Evolutionary conservation across 257 asterid species (phyloP).

Genomic region (Fraxinus cuspidata): DNA sequence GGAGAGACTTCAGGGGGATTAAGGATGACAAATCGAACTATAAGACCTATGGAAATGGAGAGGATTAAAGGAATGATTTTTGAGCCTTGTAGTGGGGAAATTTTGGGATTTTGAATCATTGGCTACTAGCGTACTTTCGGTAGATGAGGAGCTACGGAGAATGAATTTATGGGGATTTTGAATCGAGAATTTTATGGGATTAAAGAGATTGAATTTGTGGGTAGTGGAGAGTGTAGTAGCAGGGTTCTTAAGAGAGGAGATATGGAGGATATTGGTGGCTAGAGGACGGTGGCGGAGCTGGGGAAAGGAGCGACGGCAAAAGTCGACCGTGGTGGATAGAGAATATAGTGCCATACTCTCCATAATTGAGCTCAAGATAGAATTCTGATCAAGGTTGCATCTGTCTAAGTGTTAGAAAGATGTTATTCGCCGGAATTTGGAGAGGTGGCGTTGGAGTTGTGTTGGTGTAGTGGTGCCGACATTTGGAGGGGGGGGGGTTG

Average conservation of each 20-base stretch:
- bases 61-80: constrained; percentile 60
- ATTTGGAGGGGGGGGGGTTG: too few species aligned
- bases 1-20: constrained; percentile 74
- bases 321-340: constrained; percentile 44
- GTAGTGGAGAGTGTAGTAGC: constrained; percentile 17
- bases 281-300: constrained; percentile 47
- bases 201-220: constrained; percentile 23
- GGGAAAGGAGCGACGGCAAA: constrained; percentile 42
- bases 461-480: too few species aligned
- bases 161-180: constrained; percentile 22
- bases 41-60: constrained; percentile 67
- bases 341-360: constrained; percentile 70
- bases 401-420: not conserved
- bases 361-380: constrained; percentile 34
- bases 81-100: constrained; percentile 59
- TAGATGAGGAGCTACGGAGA: constrained; percentile 27
- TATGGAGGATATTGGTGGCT: constrained; percentile 39
- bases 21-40: constrained; percentile 68
- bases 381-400: not conserved
- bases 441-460: too few species aligned
- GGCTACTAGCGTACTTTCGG: constrained; percentile 31
- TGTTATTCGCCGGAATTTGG: not conserved
- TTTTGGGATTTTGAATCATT: constrained; percentile 27
- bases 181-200: constrained; percentile 25
- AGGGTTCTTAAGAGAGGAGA: constrained; percentile 25